phyloP scores from a whole-genome alignment of 2,329 filamentous ascomycete genomes.

The Talaromyces pinophilus region DNA sequence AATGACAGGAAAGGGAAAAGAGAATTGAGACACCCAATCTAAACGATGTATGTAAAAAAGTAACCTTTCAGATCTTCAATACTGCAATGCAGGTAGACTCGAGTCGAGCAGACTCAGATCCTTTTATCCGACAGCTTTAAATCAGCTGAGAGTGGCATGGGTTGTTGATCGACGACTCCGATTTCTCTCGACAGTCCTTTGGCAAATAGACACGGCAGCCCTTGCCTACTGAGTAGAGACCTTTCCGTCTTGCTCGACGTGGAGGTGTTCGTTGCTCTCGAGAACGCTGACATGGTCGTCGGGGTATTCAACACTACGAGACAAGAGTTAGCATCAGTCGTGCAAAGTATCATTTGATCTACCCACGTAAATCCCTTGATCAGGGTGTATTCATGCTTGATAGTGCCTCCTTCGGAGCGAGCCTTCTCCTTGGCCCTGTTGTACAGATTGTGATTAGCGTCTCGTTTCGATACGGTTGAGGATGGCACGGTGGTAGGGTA shows the following conservation, averaged over 20 bases:
- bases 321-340: neutral
- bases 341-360: neutral
- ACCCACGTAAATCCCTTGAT: conserved; percentile 92
- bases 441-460: conserved; percentile 23
- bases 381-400: conserved; percentile 78
- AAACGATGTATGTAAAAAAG: neutral
- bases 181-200: neutral
- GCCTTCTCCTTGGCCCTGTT: conserved; percentile 74
- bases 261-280: conserved; percentile 68
- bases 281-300: conserved; percentile 67
- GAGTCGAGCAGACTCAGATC: neutral
- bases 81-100: neutral
- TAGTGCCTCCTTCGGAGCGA: conserved; percentile 74
- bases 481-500: neutral
- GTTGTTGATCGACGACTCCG: neutral
- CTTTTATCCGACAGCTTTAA: neutral
- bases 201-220: neutral
- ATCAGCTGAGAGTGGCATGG: neutral
- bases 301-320: conserved; percentile 65
- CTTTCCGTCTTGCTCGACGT: conserved; percentile 73
- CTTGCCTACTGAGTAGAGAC: conserved; percentile 45
- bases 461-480: conserved; percentile 13
- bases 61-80: neutral
- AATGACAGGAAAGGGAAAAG: neutral
- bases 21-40: neutral